Conservation (phyloP, 78 protist genomes). For the Pigoraptor vietnamica region DNA sequence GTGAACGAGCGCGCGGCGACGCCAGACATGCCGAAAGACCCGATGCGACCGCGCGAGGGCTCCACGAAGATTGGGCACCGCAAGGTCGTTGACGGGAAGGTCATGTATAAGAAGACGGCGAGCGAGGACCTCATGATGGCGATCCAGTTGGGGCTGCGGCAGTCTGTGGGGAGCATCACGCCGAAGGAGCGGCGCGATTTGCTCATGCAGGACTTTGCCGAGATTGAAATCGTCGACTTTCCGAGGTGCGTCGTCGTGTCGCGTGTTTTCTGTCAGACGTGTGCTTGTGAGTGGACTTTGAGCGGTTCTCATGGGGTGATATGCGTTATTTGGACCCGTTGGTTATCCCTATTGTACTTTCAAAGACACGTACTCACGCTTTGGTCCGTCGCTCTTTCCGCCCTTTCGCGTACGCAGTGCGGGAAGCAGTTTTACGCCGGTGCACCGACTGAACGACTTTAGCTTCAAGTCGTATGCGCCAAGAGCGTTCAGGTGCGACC, state of each 20-base stretch:
- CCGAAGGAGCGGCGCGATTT: background rate
- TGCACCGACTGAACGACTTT: constrained; percentile 6
- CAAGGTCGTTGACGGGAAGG: background rate
- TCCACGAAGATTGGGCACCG: background rate
- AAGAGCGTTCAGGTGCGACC: constrained; percentile 54
- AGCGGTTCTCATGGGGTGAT: too few species aligned
- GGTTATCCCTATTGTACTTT: too few species aligned
- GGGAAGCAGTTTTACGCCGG: constrained; percentile 18
- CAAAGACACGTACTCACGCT: too few species aligned
- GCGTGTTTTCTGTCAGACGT: too few species aligned
- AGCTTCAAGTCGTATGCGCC: constrained; percentile 64
- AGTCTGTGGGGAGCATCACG: background rate
- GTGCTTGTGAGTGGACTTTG: too few species aligned
- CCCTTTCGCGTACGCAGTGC: too few species aligned
- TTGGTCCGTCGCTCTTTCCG: too few species aligned
- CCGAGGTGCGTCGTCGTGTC: too few species aligned
- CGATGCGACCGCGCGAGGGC: background rate
- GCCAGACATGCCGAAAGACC: background rate
- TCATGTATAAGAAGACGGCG: constrained; percentile 9
- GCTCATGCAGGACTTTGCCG: constrained; percentile 7
- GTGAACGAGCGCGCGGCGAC: background rate
- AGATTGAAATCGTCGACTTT: background rate
- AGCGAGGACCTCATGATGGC: background rate
- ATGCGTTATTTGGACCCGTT: too few species aligned
- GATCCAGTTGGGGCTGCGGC: constrained; percentile 24